A percentile compares a stretch with the other conserved stretches of the same genome.
These are phyloP conservation scores for Lagenidium giganteum DNA, from an alignment of 352 stramenopile species.

Conservation along the genomic window DNA sequence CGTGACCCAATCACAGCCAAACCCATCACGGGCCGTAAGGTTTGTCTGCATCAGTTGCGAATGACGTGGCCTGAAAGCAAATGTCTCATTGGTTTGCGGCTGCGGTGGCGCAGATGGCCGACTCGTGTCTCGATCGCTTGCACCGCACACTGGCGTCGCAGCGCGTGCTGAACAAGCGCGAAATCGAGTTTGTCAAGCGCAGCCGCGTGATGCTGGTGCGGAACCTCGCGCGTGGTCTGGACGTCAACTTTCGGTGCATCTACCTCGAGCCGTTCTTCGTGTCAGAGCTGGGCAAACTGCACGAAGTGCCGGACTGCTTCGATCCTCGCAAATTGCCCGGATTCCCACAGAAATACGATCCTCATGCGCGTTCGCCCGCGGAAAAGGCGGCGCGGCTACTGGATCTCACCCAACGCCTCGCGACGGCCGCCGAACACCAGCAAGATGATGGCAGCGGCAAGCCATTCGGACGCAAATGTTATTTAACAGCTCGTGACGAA, in stretches of 20 bases:
- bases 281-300: constrained; percentile 26
- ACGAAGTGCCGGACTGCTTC: constrained; percentile 44
- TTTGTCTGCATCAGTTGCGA: not conserved
- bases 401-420: constrained; percentile 26
- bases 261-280: constrained; percentile 61
- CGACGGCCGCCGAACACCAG: constrained; percentile 14
- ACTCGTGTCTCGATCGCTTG: constrained; percentile 56
- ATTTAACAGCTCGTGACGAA: too few relatives aligned
- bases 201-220: constrained; percentile 57
- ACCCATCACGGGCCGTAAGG: constrained; percentile 13
- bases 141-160: constrained; percentile 29
- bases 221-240: constrained; percentile 46
- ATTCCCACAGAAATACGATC: constrained; percentile 37
- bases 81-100: not conserved
- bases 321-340: constrained; percentile 33
- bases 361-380: not conserved
- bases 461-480: too few relatives aligned
- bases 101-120: constrained; percentile 62
- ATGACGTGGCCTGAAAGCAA: not conserved
- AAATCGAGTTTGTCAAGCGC: constrained; percentile 36
- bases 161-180: constrained; percentile 37
- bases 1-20: constrained; percentile 23
- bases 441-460: too few relatives aligned
- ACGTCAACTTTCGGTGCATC: constrained; percentile 47
- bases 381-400: constrained; percentile 21